Evolutionary conservation across 768 basidiomycete species (phyloP).

Genomic region (Mycena pura): DNA sequence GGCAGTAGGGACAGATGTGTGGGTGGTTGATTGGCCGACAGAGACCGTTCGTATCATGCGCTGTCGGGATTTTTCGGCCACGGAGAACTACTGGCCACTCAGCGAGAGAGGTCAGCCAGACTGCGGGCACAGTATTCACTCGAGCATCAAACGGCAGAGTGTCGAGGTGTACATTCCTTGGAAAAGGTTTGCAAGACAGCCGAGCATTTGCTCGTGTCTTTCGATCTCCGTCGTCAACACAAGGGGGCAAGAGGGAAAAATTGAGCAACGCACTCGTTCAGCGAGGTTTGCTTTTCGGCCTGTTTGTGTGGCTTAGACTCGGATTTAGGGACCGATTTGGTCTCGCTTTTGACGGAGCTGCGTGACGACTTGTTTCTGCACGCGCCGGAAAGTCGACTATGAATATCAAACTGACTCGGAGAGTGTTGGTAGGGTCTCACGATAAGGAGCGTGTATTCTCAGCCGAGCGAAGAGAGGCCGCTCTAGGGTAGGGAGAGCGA

Average conservation of each 20-base stretch:
- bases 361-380: not conserved
- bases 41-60: too few species aligned
- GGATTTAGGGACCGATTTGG: too few species aligned
- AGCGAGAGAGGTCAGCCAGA: too few species aligned
- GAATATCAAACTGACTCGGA: not conserved
- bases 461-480: not conserved
- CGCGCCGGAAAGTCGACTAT: not conserved
- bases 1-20: too few species aligned
- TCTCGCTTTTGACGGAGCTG: not conserved
- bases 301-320: too few species aligned
- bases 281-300: not conserved
- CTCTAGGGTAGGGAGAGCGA: not conserved
- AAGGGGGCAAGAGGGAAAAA: not conserved
- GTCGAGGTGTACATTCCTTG: constrained; percentile 19
- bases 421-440: not conserved
- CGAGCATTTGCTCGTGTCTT: constrained; percentile 3
- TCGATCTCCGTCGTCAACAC: not conserved
- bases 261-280: not conserved
- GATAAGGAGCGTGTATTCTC: constrained; percentile 7
- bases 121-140: too few species aligned
- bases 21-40: too few species aligned
- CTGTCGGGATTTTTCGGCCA: too few species aligned
- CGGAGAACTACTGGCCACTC: too few species aligned
- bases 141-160: constrained; percentile 18
- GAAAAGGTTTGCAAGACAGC: constrained; percentile 11